Conservation (phyloP, 1,139 yeast species). For the Lodderomyces elongisporus region DNA sequence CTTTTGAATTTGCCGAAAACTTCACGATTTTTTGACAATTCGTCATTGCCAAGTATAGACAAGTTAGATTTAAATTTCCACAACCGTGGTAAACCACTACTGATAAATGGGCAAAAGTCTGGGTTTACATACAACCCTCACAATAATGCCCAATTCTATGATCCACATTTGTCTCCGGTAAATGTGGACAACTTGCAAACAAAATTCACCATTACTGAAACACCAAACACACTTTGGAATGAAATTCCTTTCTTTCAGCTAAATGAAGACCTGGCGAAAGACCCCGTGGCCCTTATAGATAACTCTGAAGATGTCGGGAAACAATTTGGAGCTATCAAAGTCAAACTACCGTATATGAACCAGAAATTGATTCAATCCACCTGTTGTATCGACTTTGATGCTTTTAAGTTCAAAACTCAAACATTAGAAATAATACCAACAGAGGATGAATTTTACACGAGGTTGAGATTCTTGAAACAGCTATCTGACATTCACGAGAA, state of each 20-base stretch:
- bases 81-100: conserved; percentile 15
- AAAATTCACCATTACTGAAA: conserved; percentile 20
- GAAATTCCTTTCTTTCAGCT: conserved; percentile 49
- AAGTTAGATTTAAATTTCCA: conserved; percentile 18
- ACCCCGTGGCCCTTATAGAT: conserved; percentile 50
- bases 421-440: conserved; percentile 22
- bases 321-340: conserved; percentile 67
- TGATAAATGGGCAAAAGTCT: conserved; percentile 24
- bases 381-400: conserved; percentile 13
- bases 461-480: conserved; percentile 29
- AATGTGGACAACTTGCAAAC: conserved; percentile 30
- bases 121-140: conserved; percentile 41
- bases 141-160: conserved; percentile 38
- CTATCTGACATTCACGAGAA: conserved; percentile 16
- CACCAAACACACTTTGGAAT: conserved; percentile 7
- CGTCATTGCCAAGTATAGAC: conserved; percentile 26
- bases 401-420: conserved; percentile 14
- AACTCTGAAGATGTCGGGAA: conserved; percentile 40
- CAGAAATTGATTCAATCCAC: conserved; percentile 19
- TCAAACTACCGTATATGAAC: conserved; percentile 49
- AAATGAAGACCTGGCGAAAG: conserved; percentile 35
- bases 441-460: conserved; percentile 24
- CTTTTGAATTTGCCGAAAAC: conserved; percentile 27
- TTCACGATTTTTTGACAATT: conserved; percentile 30
- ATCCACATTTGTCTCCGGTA: conserved; percentile 36